These are phyloP conservation scores for Emericellopsis cladophorae DNA, from an alignment of 2,329 filamentous ascomycete species.

Conservation along the genomic window DNA sequence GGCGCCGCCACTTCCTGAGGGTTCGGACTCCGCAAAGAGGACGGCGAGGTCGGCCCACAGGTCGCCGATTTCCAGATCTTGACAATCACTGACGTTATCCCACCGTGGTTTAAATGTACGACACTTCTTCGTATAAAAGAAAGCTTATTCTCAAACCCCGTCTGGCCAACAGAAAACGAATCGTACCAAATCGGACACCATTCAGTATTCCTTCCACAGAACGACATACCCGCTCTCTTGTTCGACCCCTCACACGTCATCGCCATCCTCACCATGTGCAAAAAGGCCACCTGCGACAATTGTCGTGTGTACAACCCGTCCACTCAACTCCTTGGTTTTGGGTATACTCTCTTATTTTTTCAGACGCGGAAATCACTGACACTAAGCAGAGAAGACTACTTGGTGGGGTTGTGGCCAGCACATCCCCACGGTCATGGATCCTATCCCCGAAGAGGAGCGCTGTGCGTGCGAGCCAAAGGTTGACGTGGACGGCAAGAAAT, in stretches of 20 bases:
- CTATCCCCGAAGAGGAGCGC: slow-evolving; percentile 42
- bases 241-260: not conserved
- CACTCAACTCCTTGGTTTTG: not conserved
- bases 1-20: too few species aligned
- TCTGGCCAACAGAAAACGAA: too few species aligned
- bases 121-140: too few species aligned
- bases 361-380: not conserved
- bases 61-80: not conserved
- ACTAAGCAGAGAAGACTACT: slow-evolving; percentile 37
- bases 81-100: not conserved
- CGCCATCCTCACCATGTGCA: slow-evolving; percentile 42
- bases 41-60: too few species aligned
- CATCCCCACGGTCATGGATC: slow-evolving; percentile 48
- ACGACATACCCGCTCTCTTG: not conserved
- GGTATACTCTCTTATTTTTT: not conserved
- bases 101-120: too few species aligned
- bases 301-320: slow-evolving; percentile 39
- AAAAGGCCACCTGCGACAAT: slow-evolving; percentile 45
- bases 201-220: too few species aligned
- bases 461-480: slow-evolving; percentile 55
- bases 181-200: too few species aligned
- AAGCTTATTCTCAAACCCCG: too few species aligned
- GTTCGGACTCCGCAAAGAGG: too few species aligned
- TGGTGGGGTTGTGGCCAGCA: slow-evolving; percentile 57
- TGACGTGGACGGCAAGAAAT: slow-evolving; percentile 45